Evolutionary conservation across 1,284 basidiomycete species (phyloP), one percentile per base, ranked within the genome.

Genomic region (Apiotrichum porosum): DNA sequence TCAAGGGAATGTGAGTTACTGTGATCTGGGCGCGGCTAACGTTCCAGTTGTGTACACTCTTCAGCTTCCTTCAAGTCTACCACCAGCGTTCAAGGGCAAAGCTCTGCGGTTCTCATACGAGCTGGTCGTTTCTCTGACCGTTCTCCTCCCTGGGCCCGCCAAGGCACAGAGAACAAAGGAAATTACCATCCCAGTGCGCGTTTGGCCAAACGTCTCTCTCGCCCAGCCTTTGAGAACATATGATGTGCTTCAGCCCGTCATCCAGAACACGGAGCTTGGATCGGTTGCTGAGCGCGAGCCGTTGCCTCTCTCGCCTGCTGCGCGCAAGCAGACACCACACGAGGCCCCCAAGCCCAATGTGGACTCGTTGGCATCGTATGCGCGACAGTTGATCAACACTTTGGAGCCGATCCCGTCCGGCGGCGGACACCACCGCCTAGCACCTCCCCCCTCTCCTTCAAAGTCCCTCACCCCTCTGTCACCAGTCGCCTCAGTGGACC

Each of bases 71-170:
- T 76, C 81, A 6, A 82, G 82, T 48, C 76, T 97, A 0, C 94
- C 94, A 0, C 94, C 94, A 0, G 89, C 91, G 0, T 95, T 88
- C 75, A 80, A 81, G 34, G 94, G 94, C 2, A 83, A 85, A 42
- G 79, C 84, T 1, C 78, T 97, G 54, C 80, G 79, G 59, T 93
- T 98, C 69, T 84, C 84, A 9, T 98, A 97, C 67, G 84, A 90
- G 58, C 80, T 98, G 12, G 78, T 87, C 10, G 79, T 97, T 2
- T 91, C 92, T 1, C 63, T 70, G 47, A 66, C 61, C 26, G 59
- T 70, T 13, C 54, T 53, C 0, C 39, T 69, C 8, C 63, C 67
- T 0, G 66, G 66, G 1, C 55, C 52, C 18, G 65, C 58, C 3
- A 60, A 62, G 37, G 49, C 57, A 4, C 66, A 70, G 43, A 57